These are phyloP conservation scores for Linum tenue DNA, from an alignment of 345 rosid species.

Conservation along the genomic window DNA sequence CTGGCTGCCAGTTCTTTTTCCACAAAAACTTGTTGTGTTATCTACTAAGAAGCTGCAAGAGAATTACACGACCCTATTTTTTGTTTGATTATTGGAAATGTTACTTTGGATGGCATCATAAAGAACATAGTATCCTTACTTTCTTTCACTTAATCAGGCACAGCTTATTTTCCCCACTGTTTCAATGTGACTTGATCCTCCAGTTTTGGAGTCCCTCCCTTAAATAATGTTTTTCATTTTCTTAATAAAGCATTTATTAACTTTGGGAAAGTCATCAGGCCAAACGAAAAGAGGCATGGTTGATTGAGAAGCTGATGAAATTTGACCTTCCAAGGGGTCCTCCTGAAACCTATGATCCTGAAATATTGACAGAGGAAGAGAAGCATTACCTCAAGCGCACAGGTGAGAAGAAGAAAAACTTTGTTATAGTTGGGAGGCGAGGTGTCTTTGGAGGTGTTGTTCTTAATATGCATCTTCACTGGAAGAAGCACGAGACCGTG, in stretches of 20 bases:
- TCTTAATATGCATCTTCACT: conserved; percentile 91
- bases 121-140: neutral
- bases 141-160: neutral
- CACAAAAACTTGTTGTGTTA: too few species aligned
- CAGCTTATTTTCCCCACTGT: neutral
- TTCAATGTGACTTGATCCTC: too few species aligned
- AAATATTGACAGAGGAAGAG: conserved; percentile 84
- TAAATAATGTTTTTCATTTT: neutral
- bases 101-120: neutral
- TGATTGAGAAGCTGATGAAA: conserved; percentile 81
- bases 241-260: neutral
- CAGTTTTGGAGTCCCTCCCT: neutral
- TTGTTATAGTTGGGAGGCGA: conserved; percentile 75
- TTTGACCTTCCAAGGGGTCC: conserved; percentile 50
- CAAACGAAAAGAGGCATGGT: conserved; percentile 80
- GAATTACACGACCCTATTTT: too few species aligned
- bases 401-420: conserved; percentile 82
- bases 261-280: conserved; percentile 33
- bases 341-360: conserved; percentile 63
- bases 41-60: too few species aligned
- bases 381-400: conserved; percentile 82
- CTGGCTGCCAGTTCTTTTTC: too few species aligned
- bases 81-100: neutral
- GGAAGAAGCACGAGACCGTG: conserved; percentile 94
- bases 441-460: conserved; percentile 97